Evolutionary conservation across 352 stramenopile species (phyloP).

Genomic region (Globisporangium solare): DNA sequence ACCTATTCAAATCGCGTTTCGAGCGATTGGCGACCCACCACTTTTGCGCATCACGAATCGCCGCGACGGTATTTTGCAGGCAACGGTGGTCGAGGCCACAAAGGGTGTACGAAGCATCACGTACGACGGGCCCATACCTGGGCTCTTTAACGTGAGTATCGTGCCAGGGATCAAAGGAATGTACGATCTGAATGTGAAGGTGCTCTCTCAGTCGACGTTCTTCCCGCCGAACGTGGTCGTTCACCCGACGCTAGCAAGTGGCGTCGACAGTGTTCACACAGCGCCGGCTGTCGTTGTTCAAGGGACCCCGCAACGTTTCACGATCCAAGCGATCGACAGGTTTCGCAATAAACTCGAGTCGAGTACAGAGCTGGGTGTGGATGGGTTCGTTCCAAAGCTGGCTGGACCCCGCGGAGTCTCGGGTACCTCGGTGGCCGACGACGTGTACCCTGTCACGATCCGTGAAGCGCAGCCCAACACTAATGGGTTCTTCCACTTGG

Average conservation of each 20-base stretch:
- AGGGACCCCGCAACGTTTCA: conserved; percentile 71
- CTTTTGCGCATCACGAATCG: conserved; percentile 31
- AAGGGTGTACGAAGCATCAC: conserved; percentile 72
- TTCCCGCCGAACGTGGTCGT: conserved; percentile 79
- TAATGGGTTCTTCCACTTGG: conserved; percentile 80
- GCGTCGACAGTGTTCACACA: conserved; percentile 67
- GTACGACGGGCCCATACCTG: conserved; percentile 51
- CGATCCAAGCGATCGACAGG: conserved; percentile 85
- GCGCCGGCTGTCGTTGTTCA: conserved; percentile 76
- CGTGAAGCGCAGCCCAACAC: conserved; percentile 68
- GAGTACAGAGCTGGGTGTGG: conserved; percentile 48
- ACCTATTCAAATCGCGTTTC: conserved; percentile 44
- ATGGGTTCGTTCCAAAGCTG: conserved; percentile 59
- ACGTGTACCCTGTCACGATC: conserved; percentile 45
- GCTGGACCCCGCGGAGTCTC: conserved; percentile 23
- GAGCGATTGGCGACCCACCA: conserved; percentile 35
- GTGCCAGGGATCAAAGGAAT: conserved; percentile 74
- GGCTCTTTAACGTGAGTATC: conserved; percentile 82
- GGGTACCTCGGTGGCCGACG: not conserved
- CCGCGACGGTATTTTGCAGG: conserved; percentile 51
- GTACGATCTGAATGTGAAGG: conserved; percentile 56
- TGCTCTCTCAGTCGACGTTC: conserved; percentile 43
- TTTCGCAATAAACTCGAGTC: conserved; percentile 91
- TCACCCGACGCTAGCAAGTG: conserved; percentile 65
- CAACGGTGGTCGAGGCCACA: conserved; percentile 37